Base-by-base conservation (phyloP, 2,329 filamentous ascomycete genomes). In the Ophiostoma sp. region DNA sequence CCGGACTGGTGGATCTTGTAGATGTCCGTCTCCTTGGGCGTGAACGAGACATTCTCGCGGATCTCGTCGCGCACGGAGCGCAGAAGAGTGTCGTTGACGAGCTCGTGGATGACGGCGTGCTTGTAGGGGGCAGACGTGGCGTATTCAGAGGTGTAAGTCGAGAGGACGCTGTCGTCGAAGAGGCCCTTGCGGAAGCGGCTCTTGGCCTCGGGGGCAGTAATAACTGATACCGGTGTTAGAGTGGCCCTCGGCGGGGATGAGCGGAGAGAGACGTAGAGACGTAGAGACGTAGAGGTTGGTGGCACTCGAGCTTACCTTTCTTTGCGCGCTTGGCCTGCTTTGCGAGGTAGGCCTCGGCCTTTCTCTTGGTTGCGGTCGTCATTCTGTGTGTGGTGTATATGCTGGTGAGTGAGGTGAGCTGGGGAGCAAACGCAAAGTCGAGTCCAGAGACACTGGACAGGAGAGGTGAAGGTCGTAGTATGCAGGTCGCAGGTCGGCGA, bases 1-100 rank as follows among this genome's bases (percentile, higher is more conserved):
- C 95, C 95, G 4, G 94, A 98, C 83, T 99, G 95, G 85, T 97
- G 94, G 77, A 99, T 98, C 81, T 96, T 97, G 86, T 99, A 99
- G 76, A 99, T 99, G 79, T 99, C 95, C 67, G 95, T 99, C 81
- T 99, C 95, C 80, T 99, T 99, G 76, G 94, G 94, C 15, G 95
- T 97, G 82, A 99, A 99, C 75, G 92, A 89, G 75, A 99, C 91
- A 77, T 97, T 94, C 75, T 90, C 85, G 79, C 90, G 90, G 79
- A 98, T 94, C 82, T 99, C 95, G 76, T 86, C 82, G 77, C 95
- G 93, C 72, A 99, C 95, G 70, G 87, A 85, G 76, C 94, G 94
- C 66, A 99, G 87, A 23, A 99, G 89, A 67, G 83, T 80, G 76
- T 94, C 90, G 80, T 95, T 84, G 78, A 98, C 90, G 62, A 99